A percentile compares a stretch with the other conserved stretches of the same genome.
These are phyloP conservation scores for Datisca glomerata DNA, from an alignment of 306 rosid genomes.

Conservation along the genomic window DNA sequence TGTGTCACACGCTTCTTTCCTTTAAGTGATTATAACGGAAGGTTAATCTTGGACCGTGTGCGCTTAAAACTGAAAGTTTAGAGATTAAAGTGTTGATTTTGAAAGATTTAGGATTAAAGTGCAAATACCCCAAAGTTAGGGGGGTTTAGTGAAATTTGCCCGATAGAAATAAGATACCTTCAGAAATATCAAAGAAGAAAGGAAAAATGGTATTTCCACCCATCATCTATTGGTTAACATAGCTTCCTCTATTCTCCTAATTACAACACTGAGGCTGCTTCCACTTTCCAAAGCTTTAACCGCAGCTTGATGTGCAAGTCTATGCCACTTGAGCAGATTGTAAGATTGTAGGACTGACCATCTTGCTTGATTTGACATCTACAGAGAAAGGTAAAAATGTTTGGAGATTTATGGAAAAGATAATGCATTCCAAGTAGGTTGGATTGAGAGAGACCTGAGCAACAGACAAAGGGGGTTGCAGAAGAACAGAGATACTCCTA, in stretches of 20 bases:
- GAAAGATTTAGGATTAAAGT: no score
- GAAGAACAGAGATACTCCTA: constrained; percentile 58
- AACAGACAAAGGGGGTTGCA: constrained; percentile 75
- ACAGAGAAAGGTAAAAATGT: constrained; percentile 4
- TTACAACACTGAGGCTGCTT: constrained; percentile 54
- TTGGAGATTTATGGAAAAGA: no score
- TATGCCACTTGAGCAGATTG: constrained; percentile 93
- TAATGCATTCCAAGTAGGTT: constrained; percentile 4
- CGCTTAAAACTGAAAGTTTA: no score
- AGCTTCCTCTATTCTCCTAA: constrained; percentile 77
- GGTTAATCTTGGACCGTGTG: no score
- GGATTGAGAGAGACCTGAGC: constrained; percentile 46
- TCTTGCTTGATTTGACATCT: constrained; percentile 98
- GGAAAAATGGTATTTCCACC: constrained; percentile 1
- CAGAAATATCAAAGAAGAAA: no score
- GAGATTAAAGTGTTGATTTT: no score
- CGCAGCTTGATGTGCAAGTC: constrained; percentile 69
- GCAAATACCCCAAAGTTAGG: no score
- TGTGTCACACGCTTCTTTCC: no score
- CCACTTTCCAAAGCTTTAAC: constrained; percentile 80
- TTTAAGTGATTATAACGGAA: no score
- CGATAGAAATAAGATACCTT: no score
- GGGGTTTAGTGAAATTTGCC: no score
- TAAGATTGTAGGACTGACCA: constrained; percentile 94
- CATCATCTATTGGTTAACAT: constrained; percentile 29